Evolutionary conservation across 129 eudicot genomes (phyloP).

Genomic region (Chrysanthemum makinoi): DNA sequence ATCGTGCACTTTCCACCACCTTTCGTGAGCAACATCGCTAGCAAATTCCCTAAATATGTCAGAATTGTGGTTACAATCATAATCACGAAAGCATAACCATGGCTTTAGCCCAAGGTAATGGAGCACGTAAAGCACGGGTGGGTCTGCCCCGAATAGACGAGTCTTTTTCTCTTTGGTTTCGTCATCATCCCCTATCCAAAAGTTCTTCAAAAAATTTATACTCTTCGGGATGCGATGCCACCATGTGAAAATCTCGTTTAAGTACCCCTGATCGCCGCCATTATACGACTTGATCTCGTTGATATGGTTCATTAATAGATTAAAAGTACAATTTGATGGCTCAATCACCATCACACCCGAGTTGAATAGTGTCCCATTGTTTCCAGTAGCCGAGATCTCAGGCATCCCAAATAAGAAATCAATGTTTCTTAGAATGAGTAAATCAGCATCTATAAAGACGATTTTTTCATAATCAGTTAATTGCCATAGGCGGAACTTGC

Average conservation of each 20-base stretch:
- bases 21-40: slow-evolving; percentile 63
- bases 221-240: slow-evolving; percentile 84
- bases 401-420: slow-evolving; percentile 83
- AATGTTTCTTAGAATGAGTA: slow-evolving; percentile 73
- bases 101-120: slow-evolving; percentile 85
- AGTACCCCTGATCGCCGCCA: slow-evolving; percentile 90
- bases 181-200: slow-evolving; percentile 69
- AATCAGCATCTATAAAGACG: slow-evolving; percentile 86
- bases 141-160: slow-evolving; percentile 62
- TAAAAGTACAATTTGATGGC: slow-evolving; percentile 80
- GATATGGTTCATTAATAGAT: slow-evolving; percentile 69
- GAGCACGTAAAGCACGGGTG: slow-evolving; percentile 63
- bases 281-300: slow-evolving; percentile 78
- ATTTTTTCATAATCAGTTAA: slow-evolving; percentile 85
- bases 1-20: slow-evolving; percentile 90
- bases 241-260: slow-evolving; percentile 87
- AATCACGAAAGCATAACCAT: slow-evolving; percentile 80
- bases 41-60: slow-evolving; percentile 67
- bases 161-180: slow-evolving; percentile 64
- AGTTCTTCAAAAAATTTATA: slow-evolving; percentile 72
- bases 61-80: slow-evolving; percentile 81
- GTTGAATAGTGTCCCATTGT: slow-evolving; percentile 73
- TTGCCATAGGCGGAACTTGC: slow-evolving; percentile 97
- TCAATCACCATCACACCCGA: slow-evolving; percentile 88
- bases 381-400: slow-evolving; percentile 80